Conservation (phyloP, 202 grass and related monocot genomes). For the Setaria viridis region DNA sequence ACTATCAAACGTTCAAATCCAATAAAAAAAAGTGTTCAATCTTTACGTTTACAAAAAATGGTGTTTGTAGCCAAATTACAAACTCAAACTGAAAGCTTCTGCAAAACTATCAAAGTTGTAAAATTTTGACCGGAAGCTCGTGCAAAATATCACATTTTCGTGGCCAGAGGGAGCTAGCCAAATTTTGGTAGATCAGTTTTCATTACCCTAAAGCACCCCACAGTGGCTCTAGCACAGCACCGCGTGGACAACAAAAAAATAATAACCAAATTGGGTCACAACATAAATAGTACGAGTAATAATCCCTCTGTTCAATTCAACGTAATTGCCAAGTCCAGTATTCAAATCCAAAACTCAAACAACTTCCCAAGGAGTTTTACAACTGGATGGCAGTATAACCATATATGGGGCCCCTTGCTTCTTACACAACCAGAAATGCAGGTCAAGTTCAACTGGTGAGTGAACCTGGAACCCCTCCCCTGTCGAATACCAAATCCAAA, state of each 20-base stretch:
- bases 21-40: too few relatives aligned
- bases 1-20: too few relatives aligned
- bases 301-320: constrained; percentile 2
- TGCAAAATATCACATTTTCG: background rate
- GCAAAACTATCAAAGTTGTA: too few relatives aligned
- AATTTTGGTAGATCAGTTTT: background rate
- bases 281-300: background rate
- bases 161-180: background rate
- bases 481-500: constrained; percentile 16
- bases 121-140: background rate
- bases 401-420: background rate
- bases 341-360: background rate
- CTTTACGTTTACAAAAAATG: too few relatives aligned
- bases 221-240: background rate
- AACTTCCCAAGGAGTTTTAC: background rate
- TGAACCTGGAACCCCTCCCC: background rate
- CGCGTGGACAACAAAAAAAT: background rate
- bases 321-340: background rate
- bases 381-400: background rate
- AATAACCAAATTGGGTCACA: background rate
- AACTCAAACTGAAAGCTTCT: too few relatives aligned
- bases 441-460: constrained; percentile 1
- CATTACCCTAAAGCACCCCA: background rate
- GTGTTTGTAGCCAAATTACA: too few relatives aligned
- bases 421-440: constrained; percentile 16